These are phyloP conservation scores for Quercus tomentella DNA, from an alignment of 331 rosid genomes.

Conservation along the genomic window DNA sequence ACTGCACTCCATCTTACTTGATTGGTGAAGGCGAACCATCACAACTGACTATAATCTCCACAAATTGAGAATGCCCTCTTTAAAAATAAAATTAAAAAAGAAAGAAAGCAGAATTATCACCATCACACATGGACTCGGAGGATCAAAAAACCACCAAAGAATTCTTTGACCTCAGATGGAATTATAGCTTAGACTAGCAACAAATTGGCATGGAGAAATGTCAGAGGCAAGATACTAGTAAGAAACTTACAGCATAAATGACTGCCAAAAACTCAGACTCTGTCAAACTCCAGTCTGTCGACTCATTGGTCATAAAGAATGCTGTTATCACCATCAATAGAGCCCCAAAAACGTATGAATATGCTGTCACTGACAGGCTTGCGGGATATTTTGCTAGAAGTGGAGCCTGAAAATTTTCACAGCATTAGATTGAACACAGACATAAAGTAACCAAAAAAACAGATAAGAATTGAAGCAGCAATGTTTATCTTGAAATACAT, in stretches of 20 bases:
- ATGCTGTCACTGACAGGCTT: conserved; percentile 78
- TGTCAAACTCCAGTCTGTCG: conserved; percentile 75
- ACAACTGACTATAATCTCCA: background rate
- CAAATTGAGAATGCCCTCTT: background rate
- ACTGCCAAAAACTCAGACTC: conserved; percentile 72
- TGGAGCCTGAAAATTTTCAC: conserved; percentile 69
- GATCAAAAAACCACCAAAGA: background rate
- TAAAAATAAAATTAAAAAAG: no score
- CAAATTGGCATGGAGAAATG: background rate
- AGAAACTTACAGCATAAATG: conserved; percentile 70
- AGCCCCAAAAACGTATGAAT: conserved; percentile 76
- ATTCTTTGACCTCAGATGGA: background rate
- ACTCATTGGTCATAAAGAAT: conserved; percentile 44
- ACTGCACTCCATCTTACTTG: background rate
- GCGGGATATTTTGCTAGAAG: conserved; percentile 71
- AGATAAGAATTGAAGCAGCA: background rate
- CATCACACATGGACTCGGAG: background rate
- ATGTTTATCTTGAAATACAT: background rate
- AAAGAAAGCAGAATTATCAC: background rate
- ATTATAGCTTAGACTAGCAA: background rate
- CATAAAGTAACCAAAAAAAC: background rate
- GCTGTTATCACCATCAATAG: conserved; percentile 68
- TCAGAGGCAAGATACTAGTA: background rate
- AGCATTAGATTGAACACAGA: conserved; percentile 13
- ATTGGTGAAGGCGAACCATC: background rate